A percentile compares a stretch with the other conserved stretches of the same genome.
Evolutionary conservation across 495 filamentous ascomycete species (phyloP).

Genomic region (Xylaria castorea): DNA sequence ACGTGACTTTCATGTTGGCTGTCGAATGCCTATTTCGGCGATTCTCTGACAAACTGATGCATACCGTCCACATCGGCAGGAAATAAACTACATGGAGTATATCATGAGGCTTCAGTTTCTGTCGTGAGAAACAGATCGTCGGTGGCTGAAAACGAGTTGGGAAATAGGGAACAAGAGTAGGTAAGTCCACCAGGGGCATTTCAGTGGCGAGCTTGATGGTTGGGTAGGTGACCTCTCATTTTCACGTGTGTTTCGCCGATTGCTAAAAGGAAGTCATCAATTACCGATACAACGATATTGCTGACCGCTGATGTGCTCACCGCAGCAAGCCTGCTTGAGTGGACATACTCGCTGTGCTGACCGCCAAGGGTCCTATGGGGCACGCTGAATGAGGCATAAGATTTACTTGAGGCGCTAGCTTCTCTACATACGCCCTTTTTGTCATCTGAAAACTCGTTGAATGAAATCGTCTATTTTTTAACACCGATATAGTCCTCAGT

Average conservation of each 20-base stretch:
- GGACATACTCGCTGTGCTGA: constrained; percentile 9
- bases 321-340: constrained; percentile 9
- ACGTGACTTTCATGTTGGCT: too few relatives aligned
- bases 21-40: too few relatives aligned
- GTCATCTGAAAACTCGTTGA: neutral
- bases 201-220: neutral
- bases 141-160: neutral
- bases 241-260: neutral
- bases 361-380: neutral
- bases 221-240: neutral
- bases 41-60: neutral
- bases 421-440: neutral
- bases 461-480: too few relatives aligned
- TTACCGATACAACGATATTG: neutral
- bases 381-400: neutral
- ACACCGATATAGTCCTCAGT: too few relatives aligned
- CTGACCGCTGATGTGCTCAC: neutral
- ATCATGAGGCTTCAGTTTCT: too few relatives aligned
- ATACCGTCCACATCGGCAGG: neutral
- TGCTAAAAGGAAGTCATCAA: neutral
- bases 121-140: neutral
- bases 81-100: neutral
- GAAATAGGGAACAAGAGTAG: too few relatives aligned
- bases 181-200: too few relatives aligned
- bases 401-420: neutral